Evolutionary conservation across 805 yeast genomes (phyloP).

Genomic region (Nadsonia fulvescens): DNA sequence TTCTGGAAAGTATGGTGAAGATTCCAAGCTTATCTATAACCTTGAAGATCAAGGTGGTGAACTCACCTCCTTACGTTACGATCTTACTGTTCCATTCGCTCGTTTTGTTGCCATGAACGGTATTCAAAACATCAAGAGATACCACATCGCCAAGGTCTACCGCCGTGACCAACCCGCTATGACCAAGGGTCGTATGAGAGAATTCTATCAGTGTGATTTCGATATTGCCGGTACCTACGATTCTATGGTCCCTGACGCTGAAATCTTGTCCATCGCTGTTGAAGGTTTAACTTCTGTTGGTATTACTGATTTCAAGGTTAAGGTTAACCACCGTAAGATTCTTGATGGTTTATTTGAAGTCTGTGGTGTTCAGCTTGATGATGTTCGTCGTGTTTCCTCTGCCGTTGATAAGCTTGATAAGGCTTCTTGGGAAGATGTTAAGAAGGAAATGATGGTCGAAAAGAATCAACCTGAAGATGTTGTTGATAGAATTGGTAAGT

Average conservation of each 20-base stretch:
- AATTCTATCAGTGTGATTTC: slow-evolving; percentile 96
- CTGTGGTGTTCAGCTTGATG: slow-evolving; percentile 88
- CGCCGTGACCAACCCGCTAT: slow-evolving; percentile 99
- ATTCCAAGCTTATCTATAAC: slow-evolving; percentile 87
- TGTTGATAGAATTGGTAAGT: slow-evolving; percentile 85
- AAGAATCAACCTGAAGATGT: slow-evolving; percentile 82
- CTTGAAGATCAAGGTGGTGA: slow-evolving; percentile 99
- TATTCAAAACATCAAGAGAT: slow-evolving; percentile 75
- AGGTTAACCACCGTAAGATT: slow-evolving; percentile 87
- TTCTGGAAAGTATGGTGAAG: slow-evolving; percentile 97
- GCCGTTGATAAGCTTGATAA: slow-evolving; percentile 96
- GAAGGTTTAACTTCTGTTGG: slow-evolving; percentile 78
- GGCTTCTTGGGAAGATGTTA: slow-evolving; percentile 87
- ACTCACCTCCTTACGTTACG: slow-evolving; percentile 84
- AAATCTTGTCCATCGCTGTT: slow-evolving; percentile 59
- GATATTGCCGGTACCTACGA: slow-evolving; percentile 92
- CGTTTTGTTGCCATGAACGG: slow-evolving; percentile 93
- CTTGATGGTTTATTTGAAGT: slow-evolving; percentile 90
- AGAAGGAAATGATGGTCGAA: slow-evolving; percentile 79
- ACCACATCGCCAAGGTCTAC: slow-evolving; percentile 94
- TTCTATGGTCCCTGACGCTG: slow-evolving; percentile 92
- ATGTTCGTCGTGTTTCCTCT: slow-evolving; percentile 79
- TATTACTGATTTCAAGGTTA: slow-evolving; percentile 74
- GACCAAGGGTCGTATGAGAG: slow-evolving; percentile 99
- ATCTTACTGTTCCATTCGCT: slow-evolving; percentile 95